These are phyloP conservation scores for Blastomyces gilchristii DNA, from an alignment of 2,329 filamentous ascomycete species.

Conservation along the genomic window DNA sequence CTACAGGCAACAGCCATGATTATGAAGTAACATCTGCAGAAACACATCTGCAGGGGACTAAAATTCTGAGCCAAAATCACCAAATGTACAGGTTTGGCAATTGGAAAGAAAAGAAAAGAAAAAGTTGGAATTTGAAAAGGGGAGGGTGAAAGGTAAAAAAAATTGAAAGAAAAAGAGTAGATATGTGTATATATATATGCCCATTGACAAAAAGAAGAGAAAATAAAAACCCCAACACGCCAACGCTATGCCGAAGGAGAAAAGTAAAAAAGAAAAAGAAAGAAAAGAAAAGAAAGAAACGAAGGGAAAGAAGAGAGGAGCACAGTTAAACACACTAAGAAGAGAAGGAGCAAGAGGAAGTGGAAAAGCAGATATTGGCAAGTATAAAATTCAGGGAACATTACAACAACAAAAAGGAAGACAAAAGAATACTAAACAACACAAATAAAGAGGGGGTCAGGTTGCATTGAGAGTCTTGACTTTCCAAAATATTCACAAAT, in stretches of 20 bases:
- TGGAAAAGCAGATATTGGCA: neutral
- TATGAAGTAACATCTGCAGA: neutral
- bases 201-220: neutral
- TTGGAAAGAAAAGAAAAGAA: conserved; percentile 23
- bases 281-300: neutral
- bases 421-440: neutral
- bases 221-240: conserved; percentile 5
- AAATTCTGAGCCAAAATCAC: neutral
- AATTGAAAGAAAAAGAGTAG: conserved; percentile 3
- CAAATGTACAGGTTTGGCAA: neutral
- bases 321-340: conserved; percentile 5
- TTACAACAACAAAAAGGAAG: conserved; percentile 1
- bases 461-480: neutral
- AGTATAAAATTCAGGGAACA: neutral
- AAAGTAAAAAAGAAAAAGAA: neutral
- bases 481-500: conserved; percentile 7
- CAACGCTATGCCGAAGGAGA: conserved; percentile 11
- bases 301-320: conserved; percentile 2
- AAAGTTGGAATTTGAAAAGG: neutral
- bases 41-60: neutral
- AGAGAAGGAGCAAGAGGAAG: neutral
- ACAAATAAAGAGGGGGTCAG: neutral
- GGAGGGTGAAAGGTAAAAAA: neutral
- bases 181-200: conserved; percentile 8
- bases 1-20: neutral